These are phyloP conservation scores for Linnemannia exigua DNA, from an alignment of 192 early-diverging fungal species.

Conservation along the genomic window DNA sequence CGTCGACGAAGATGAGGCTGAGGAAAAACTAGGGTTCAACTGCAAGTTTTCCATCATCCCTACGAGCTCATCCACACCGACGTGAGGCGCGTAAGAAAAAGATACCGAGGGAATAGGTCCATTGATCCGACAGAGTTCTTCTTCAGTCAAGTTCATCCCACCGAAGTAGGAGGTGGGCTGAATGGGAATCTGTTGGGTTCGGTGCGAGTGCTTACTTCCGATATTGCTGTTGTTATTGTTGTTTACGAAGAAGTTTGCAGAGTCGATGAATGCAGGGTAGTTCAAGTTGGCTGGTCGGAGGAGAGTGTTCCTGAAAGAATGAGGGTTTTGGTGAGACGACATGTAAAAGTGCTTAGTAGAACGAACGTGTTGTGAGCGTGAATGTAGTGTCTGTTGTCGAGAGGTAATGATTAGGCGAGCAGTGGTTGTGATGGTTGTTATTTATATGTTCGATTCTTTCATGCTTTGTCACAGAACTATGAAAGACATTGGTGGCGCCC, in stretches of 20 bases:
- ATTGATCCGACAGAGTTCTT: constrained; percentile 4
- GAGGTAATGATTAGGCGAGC: too few species aligned
- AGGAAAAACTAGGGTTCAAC: too few species aligned
- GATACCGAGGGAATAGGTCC: not conserved
- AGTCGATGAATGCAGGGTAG: not conserved
- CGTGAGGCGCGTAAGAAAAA: not conserved
- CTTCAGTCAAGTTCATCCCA: not conserved
- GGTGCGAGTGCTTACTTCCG: too few species aligned
- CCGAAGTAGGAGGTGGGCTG: too few species aligned
- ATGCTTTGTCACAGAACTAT: too few species aligned
- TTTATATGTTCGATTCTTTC: too few species aligned
- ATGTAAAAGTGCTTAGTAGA: not conserved
- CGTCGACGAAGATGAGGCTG: too few species aligned
- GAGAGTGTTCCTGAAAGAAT: not conserved
- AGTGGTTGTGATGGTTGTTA: too few species aligned
- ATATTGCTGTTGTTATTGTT: not conserved
- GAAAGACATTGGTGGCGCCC: too few species aligned
- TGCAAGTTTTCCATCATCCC: not conserved
- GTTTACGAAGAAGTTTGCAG: not conserved
- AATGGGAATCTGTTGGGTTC: too few species aligned
- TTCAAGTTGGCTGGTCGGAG: not conserved
- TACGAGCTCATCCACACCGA: not conserved
- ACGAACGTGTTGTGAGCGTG: not conserved
- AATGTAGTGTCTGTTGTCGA: too few species aligned
- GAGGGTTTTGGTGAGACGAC: not conserved